Conservation (phyloP, 1,284 basidiomycete genomes). For the Malassezia nana region DNA sequence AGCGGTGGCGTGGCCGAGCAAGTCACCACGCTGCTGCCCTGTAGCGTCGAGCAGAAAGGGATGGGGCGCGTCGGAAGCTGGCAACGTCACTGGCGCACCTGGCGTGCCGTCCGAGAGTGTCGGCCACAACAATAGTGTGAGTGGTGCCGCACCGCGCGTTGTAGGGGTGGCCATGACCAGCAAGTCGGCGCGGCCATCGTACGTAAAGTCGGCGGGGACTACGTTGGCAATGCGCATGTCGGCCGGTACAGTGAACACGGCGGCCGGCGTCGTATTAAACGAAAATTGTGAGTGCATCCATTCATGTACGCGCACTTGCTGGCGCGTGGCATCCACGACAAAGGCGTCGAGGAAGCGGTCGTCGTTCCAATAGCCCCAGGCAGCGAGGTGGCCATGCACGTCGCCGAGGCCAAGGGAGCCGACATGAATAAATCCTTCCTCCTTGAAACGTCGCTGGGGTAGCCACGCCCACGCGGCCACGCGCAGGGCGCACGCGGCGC, state of each 20-base stretch:
- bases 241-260: slow-evolving; percentile 31
- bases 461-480: slow-evolving; percentile 27
- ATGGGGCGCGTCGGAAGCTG: slow-evolving; percentile 63
- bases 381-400: slow-evolving; percentile 62
- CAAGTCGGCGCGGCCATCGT: slow-evolving; percentile 78
- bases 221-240: slow-evolving; percentile 56
- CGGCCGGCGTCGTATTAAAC: slow-evolving; percentile 55
- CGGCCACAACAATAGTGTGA: slow-evolving; percentile 24
- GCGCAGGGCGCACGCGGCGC: background rate
- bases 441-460: slow-evolving; percentile 61
- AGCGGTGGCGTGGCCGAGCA: slow-evolving; percentile 60
- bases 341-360: slow-evolving; percentile 72
- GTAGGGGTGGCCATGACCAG: slow-evolving; percentile 62
- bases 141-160: slow-evolving; percentile 16
- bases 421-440: slow-evolving; percentile 70
- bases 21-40: slow-evolving; percentile 76
- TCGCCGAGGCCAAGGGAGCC: slow-evolving; percentile 66
- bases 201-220: slow-evolving; percentile 82
- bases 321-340: slow-evolving; percentile 62
- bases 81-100: slow-evolving; percentile 51
- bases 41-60: slow-evolving; percentile 76
- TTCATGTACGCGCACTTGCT: slow-evolving; percentile 62
- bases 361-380: slow-evolving; percentile 87
- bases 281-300: slow-evolving; percentile 66
- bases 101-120: slow-evolving; percentile 11